phyloP scores from a whole-genome alignment of 495 filamentous ascomycete genomes.

The Staphylotrichum longicolle region DNA sequence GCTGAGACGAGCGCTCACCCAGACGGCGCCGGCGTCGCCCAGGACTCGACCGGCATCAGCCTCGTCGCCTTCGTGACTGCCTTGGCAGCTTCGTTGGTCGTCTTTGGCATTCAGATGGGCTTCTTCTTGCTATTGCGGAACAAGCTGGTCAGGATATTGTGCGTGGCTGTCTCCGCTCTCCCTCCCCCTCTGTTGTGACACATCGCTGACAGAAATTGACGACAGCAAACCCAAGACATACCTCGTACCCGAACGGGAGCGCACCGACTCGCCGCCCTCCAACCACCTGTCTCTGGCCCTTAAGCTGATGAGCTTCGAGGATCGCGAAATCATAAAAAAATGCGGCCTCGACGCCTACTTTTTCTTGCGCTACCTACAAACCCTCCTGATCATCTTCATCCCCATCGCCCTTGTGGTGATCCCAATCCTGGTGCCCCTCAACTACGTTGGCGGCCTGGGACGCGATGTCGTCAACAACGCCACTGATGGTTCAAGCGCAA shows the following conservation, averaged over 20 bases:
- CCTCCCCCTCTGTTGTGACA: not conserved
- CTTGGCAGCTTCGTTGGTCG: constrained; percentile 62
- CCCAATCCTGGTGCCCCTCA: constrained; percentile 83
- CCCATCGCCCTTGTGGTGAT: constrained; percentile 75
- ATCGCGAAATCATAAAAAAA: constrained; percentile 89
- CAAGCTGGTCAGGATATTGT: constrained; percentile 84
- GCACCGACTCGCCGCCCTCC: constrained; percentile 66
- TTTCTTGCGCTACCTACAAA: constrained; percentile 91
- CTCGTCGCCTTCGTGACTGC: constrained; percentile 72
- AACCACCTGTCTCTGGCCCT: constrained; percentile 68
- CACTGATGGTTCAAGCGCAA: constrained; percentile 18
- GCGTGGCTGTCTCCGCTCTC: constrained; percentile 32
- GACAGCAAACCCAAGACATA: constrained; percentile 81
- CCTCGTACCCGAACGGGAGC: constrained; percentile 83
- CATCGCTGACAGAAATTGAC: not conserved
- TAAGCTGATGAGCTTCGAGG: constrained; percentile 71
- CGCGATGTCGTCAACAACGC: constrained; percentile 46
- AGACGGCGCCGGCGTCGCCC: constrained; percentile 36
- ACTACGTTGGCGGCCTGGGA: constrained; percentile 70
- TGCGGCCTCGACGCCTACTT: constrained; percentile 97
- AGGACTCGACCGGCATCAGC: constrained; percentile 51
- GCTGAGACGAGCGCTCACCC: not conserved
- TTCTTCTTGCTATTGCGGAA: constrained; percentile 75
- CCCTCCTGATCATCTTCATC: constrained; percentile 88
- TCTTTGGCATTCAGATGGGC: constrained; percentile 76